A percentile compares a stretch with the other conserved stretches of the same genome.
Conservation (phyloP, 1,139 yeast genomes). For the Hemisphaericaspora xylanilytica region DNA sequence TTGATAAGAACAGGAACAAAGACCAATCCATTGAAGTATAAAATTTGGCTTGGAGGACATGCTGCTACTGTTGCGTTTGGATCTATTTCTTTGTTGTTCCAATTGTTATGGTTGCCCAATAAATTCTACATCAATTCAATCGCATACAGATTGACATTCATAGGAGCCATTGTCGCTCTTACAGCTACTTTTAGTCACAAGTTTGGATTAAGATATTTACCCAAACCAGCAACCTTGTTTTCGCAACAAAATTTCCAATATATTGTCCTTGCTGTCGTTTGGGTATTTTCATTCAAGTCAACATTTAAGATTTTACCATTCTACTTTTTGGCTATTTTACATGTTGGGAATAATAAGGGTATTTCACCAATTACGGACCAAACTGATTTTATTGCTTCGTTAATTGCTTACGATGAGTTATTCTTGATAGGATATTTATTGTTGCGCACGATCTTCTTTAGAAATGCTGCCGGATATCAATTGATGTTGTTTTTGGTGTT, state of each 20-base stretch:
- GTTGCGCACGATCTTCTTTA: slow-evolving; percentile 58
- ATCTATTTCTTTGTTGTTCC: slow-evolving; percentile 44
- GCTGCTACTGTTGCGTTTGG: slow-evolving; percentile 49
- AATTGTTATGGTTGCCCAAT: slow-evolving; percentile 45
- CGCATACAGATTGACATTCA: slow-evolving; percentile 51
- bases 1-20: slow-evolving; percentile 38
- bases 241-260: slow-evolving; percentile 72
- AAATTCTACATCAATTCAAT: slow-evolving; percentile 43
- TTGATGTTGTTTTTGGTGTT: slow-evolving; percentile 54
- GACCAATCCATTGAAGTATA: slow-evolving; percentile 44
- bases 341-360: slow-evolving; percentile 43
- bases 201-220: slow-evolving; percentile 52
- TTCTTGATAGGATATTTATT: slow-evolving; percentile 50
- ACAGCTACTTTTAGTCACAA: slow-evolving; percentile 54
- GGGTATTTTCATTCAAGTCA: slow-evolving; percentile 66
- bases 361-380: slow-evolving; percentile 40
- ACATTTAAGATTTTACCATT: slow-evolving; percentile 65
- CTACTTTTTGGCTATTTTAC: slow-evolving; percentile 55
- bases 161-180: slow-evolving; percentile 58
- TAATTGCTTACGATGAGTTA: slow-evolving; percentile 62
- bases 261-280: slow-evolving; percentile 49
- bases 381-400: slow-evolving; percentile 40
- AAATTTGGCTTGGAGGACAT: slow-evolving; percentile 67
- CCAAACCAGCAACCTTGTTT: slow-evolving; percentile 55
- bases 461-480: slow-evolving; percentile 69